These are phyloP conservation scores for Cystobasidiaceae sp. DNA, from an alignment of 1,284 basidiomycete species.

Conservation along the genomic window DNA sequence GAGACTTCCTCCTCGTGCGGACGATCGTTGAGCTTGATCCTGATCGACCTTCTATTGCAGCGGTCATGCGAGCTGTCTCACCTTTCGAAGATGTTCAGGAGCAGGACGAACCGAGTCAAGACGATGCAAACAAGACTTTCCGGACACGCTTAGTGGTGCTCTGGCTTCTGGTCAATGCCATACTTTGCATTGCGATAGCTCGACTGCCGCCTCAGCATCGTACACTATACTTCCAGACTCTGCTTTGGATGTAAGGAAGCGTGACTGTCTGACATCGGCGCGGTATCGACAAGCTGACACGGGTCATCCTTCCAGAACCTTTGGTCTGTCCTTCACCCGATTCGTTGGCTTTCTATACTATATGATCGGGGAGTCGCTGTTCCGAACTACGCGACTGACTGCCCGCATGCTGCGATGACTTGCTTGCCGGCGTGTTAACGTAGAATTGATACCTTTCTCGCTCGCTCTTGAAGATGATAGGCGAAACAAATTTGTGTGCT, in stretches of 20 bases:
- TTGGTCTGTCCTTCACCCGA: slow-evolving; percentile 20
- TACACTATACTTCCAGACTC: slow-evolving; percentile 30
- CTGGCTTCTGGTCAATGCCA: slow-evolving; percentile 80
- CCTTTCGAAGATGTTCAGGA: slow-evolving; percentile 67
- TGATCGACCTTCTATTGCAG: too few species aligned
- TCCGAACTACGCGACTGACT: slow-evolving; percentile 26
- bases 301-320: too few species aligned
- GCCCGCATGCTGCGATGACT: too few species aligned
- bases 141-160: slow-evolving; percentile 68
- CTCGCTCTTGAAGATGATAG: too few species aligned
- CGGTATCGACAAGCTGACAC: too few species aligned
- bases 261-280: too few species aligned
- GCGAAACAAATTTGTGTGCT: too few species aligned
- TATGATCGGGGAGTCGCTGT: slow-evolving; percentile 25
- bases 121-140: slow-evolving; percentile 84
- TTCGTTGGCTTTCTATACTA: slow-evolving; percentile 33
- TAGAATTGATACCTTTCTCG: too few species aligned
- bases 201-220: slow-evolving; percentile 3
- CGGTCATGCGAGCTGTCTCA: slow-evolving; percentile 83
- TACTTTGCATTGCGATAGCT: slow-evolving; percentile 30
- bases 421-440: too few species aligned
- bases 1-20: too few species aligned
- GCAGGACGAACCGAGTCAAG: slow-evolving; percentile 75
- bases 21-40: too few species aligned
- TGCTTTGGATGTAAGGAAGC: slow-evolving; percentile 27